Conservation (phyloP, 202 grass and related monocot species). For the Schoenoplectus tabernaemontani region DNA sequence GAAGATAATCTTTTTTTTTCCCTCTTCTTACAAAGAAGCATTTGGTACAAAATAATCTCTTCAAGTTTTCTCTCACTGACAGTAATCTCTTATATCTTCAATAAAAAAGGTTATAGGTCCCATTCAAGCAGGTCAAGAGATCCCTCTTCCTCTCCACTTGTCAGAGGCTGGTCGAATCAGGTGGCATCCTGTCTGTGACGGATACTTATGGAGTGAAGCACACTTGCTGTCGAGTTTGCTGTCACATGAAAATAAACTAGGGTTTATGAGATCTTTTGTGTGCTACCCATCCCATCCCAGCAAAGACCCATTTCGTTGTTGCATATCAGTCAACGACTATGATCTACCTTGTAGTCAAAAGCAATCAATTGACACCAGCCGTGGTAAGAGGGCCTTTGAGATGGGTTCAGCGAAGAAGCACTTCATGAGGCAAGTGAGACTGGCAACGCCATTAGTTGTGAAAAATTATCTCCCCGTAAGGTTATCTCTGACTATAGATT, state of each 20-base stretch:
- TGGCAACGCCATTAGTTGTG: conserved; percentile 72
- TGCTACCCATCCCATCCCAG: conserved; percentile 92
- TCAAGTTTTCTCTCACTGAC: background rate
- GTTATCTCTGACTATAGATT: conserved; percentile 78
- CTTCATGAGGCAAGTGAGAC: conserved; percentile 73
- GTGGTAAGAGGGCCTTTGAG: conserved; percentile 32
- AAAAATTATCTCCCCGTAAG: conserved; percentile 81
- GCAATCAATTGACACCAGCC: conserved; percentile 23
- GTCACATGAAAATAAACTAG: conserved; percentile 72
- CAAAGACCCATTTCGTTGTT: conserved; percentile 92
- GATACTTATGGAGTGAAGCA: conserved; percentile 86
- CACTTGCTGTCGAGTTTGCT: conserved; percentile 78
- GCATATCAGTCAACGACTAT: conserved; percentile 88
- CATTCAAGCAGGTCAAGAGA: conserved; percentile 68
- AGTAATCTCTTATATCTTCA: background rate
- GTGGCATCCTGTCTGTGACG: conserved; percentile 83
- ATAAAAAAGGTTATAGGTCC: conserved; percentile 64
- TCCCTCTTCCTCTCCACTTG: conserved; percentile 88
- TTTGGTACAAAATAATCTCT: background rate
- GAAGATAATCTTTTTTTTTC: background rate
- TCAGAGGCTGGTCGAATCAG: conserved; percentile 86
- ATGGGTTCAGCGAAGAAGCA: conserved; percentile 38
- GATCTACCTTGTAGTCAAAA: conserved; percentile 40
- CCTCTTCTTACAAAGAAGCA: background rate
- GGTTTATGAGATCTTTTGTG: conserved; percentile 92